Base-by-base conservation (phyloP, 192 early-diverging fungal species). In the Coemansia sp. region DNA sequence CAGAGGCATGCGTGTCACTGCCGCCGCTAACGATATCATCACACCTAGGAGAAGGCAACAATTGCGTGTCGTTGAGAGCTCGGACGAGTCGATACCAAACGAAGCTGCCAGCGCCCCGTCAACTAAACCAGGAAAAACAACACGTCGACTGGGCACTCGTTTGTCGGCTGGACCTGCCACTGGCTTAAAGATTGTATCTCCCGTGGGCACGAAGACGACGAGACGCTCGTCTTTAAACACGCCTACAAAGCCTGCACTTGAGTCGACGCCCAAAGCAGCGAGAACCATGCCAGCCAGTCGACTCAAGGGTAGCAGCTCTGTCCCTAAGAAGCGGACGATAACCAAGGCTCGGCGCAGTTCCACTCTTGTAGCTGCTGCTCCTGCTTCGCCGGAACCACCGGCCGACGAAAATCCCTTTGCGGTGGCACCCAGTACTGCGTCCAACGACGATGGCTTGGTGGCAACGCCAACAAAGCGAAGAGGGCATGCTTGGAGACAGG, bases 21-120 rank as follows among this genome's bases (percentile, higher is more conserved):
- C 24, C 24, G 24, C 27, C 9, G 50, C 24, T 11, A 29, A n/a
- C 35, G 41, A 48, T 10, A 27, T 27, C 16, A 67, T 27, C 11
- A 14, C 34, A n/a, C 54, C 17, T 17, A 4, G 29, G 21, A 67
- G 39, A 17, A 27, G 50, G 27, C 14, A 24, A 4, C 50, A 53
- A 16, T 9, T 31, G 24, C 50, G 63, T 6, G 29, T 68, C n/a
- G 17, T 74, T 1, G 77, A 74, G 36, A 79, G 68, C 46, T 79
- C 77, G 3, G 72, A 71, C 37, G 77, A 79, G 33, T 69, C 59
- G 29, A 37, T 19, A 29, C 27, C 27, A 29, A 53, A 31, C 9
- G 41, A 34, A 27, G 60, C 39, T 33, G 44, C 37, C 35, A 34
- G 31, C 3, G 27, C 31, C 19, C 31, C 7, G 6, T n/a, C 46